Percentiles rank a stretch among this genome's conserved stretches.
Conservation (phyloP, 73 alveolate genomes). For the Paramecium biaurelia region DNA sequence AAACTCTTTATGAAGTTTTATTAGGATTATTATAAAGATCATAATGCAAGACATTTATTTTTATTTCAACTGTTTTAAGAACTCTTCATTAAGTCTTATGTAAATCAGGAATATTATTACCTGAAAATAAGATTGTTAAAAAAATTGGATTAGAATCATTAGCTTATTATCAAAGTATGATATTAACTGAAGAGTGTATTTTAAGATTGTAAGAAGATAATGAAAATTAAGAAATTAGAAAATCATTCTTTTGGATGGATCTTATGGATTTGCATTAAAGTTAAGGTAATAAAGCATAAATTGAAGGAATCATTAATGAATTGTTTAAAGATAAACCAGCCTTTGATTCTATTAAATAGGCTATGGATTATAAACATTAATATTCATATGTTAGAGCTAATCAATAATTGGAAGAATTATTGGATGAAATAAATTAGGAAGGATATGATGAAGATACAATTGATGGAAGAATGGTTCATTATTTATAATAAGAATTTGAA, state of each 20-base stretch:
- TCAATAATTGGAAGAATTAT: not conserved
- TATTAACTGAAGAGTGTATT: constrained; percentile 2
- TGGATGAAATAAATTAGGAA: not conserved
- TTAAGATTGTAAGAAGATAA: constrained; percentile 23
- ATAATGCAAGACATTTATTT: not conserved
- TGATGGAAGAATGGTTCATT: constrained; percentile 20
- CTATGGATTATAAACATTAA: not conserved
- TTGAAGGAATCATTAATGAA: constrained; percentile 41
- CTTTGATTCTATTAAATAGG: not conserved
- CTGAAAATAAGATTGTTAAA: not conserved
- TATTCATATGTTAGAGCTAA: not conserved
- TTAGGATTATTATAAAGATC: not conserved
- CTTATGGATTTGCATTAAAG: constrained; percentile 47
- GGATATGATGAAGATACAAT: not conserved
- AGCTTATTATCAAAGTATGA: constrained; percentile 23
- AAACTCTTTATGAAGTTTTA: not conserved
- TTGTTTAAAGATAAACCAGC: not conserved
- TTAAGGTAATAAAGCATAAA: constrained; percentile 42
- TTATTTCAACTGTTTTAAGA: constrained; percentile 30
- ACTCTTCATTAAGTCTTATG: constrained; percentile 21
- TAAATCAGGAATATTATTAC: not conserved
- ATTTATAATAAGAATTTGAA: not conserved
- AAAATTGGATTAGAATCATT: constrained; percentile 23
- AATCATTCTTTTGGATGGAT: constrained; percentile 57
- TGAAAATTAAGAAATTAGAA: not conserved